Evolutionary conservation across 2,329 filamentous ascomycete species (phyloP), one percentile per base, ranked within the genome.

Genomic region (Juglanconis sp.): DNA sequence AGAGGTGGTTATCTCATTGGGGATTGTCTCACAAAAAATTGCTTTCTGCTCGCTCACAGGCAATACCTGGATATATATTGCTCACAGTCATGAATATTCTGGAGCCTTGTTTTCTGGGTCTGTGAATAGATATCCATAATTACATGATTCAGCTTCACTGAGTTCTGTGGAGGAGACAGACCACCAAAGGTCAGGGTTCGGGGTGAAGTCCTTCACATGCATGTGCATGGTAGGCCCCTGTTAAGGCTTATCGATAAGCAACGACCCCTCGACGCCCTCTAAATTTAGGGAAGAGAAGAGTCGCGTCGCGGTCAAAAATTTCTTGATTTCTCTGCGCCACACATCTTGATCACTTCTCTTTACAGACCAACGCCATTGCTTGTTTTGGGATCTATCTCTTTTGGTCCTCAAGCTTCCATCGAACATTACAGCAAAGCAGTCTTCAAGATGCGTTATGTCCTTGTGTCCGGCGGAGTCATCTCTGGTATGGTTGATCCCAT

Each of bases 401-500:
- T 44, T 55, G 32, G n/a, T 17, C n/a, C 42, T 17, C 36, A 17
- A 46, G 34, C 13, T 31, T 42, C 44, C 31, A 30, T 48, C 34
- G 35, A 3, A 49, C 34, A 57, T 31, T 11, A 34, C 35, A 55
- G 30, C 30, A 34, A 53, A 17, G 36, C 54, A 31, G 54, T 35
- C 38, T 55, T 55, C 62, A 64, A 62, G 57, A 64, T 64, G 62
- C 59, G 60, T 57, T 62, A 62, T 49, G 62, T 64, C 57, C 62
- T 64, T 10, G 62, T 64, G 17, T 62, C 59, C 46, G 62, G 62
- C 53, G 62, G 62, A 57, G 62, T 64, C 35, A 64, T 64, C 57
- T 62, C 60, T 46, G 61, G 61, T 63, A 63, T 51, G 30, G 54
- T 53, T 54, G 38, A 24, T 47, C 48, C 51, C 46, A 9, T 35